A percentile compares a stretch with the other conserved stretches of the same genome.
Conservation (phyloP, 306 rosid species). For the Cicer arietinum region DNA sequence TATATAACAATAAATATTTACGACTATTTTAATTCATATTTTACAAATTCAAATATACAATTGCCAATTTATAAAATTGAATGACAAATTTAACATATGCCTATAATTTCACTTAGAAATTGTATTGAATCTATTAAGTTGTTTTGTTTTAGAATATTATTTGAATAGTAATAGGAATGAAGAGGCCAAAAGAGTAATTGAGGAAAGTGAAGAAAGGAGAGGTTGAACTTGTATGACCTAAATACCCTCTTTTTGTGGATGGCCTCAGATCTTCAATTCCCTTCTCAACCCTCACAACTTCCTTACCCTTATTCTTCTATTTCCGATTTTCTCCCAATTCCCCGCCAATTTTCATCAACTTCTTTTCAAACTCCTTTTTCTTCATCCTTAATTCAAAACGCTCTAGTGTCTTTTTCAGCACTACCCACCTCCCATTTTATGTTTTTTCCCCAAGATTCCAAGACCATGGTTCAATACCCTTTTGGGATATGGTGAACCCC, state of each 20-base stretch:
- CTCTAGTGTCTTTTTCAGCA: neutral
- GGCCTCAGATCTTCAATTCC: conserved; percentile 72
- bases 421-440: conserved; percentile 36
- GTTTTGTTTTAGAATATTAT: too few species aligned
- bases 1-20: too few species aligned
- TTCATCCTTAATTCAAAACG: conserved; percentile 30
- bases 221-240: conserved; percentile 64
- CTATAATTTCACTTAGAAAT: too few species aligned
- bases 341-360: conserved; percentile 76
- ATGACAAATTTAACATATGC: too few species aligned
- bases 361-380: conserved; percentile 58
- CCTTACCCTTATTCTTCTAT: conserved; percentile 61
- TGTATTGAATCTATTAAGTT: too few species aligned
- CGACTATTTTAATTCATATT: too few species aligned
- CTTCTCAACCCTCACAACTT: conserved; percentile 73
- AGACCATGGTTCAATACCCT: conserved; percentile 15
- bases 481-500: conserved; percentile 26
- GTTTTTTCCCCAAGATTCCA: conserved; percentile 26
- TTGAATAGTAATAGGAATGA: neutral
- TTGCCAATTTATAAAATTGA: too few species aligned
- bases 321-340: conserved; percentile 80
- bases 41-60: too few species aligned
- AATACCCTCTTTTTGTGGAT: conserved; percentile 74
- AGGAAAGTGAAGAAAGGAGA: neutral
- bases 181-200: conserved; percentile 81